Base-by-base conservation (phyloP, 2,329 filamentous ascomycete genomes). In the Colletotrichum sp. region DNA sequence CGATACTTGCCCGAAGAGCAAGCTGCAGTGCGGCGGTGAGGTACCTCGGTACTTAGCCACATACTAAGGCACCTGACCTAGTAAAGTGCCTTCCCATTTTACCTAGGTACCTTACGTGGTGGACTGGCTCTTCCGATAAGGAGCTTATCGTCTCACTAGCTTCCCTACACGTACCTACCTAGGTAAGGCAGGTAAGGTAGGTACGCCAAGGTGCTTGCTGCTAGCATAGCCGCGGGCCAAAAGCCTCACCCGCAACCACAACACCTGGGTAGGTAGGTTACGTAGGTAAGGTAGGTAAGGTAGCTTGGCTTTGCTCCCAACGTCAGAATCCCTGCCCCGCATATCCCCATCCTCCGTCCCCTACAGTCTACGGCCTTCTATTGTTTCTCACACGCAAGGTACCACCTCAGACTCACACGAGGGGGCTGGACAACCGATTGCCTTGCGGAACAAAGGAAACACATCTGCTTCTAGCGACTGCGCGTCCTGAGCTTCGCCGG, bases 211-310 rank as follows among this genome's bases (percentile, higher is more conserved):
- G 61, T 65, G 34, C 61, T 16, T 48, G 21, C 61, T 32, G 32
- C n/a, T 15, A 32, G 70, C 73, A 30, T 64, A 75, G 55, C 38
- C 63, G 69, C 70, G 57, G 67, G 38, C 57, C 63, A 73, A 65
- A 52, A 75, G 69, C 70, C 61, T 75, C 70, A 68, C 38, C 64
- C 70, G 64, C 70, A 63, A 67, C 21, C 28, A 30, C 12, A 12
- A 64, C 34, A 26, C 30, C 21, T 18, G 36, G 24, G 38, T 43
- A 43, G 36, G 36, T 43, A 9, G 36, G 36, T 18, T 48, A 48
- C 38, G 38, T 48, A 48, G 38, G 38, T 48, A n/a, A 48, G 18
- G 38, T 48, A 48, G 38, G 38, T 48, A 16, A 38, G 36, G 36
- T 15, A 32, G 28, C 73, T 67, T 64, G 73, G 73, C 55, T 36